These are phyloP conservation scores for Moringa oleifera DNA, from an alignment of 345 rosid genomes.

Conservation along the genomic window DNA sequence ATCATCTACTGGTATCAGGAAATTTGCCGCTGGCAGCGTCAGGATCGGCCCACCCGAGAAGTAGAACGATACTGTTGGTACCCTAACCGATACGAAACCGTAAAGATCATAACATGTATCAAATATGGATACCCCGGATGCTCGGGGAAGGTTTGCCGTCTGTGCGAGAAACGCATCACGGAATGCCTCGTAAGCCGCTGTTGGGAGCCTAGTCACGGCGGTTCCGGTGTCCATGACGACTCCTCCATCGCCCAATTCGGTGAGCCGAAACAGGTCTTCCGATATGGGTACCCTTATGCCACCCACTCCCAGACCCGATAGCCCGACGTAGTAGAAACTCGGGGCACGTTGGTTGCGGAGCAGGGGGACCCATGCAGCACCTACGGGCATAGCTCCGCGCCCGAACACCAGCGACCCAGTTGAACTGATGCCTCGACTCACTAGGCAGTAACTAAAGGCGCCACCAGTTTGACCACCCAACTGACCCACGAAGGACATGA, in stretches of 20 bases:
- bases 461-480: conserved; percentile 80
- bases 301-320: conserved; percentile 82
- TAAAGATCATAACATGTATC: conserved; percentile 78
- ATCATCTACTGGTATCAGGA: conserved; percentile 84
- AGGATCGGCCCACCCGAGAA: conserved; percentile 76
- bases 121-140: conserved; percentile 71
- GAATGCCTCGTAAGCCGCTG: conserved; percentile 57
- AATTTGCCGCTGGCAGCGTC: conserved; percentile 84
- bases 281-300: conserved; percentile 53
- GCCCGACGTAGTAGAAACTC: conserved; percentile 78
- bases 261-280: conserved; percentile 42
- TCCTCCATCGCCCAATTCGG: conserved; percentile 65
- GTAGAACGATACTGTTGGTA: conserved; percentile 86
- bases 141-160: conserved; percentile 73
- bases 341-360: conserved; percentile 70
- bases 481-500: conserved; percentile 87
- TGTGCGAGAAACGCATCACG: conserved; percentile 60
- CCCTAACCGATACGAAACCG: conserved; percentile 78
- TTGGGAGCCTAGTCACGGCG: conserved; percentile 83
- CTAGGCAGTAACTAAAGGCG: conserved; percentile 88
- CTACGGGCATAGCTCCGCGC: conserved; percentile 66
- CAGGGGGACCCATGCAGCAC: conserved; percentile 91
- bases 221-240: conserved; percentile 99
- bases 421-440: conserved; percentile 59
- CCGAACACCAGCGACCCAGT: conserved; percentile 84